A percentile compares a stretch with the other conserved stretches of the same genome.
These are phyloP conservation scores for Termitomyces sp. DNA, from an alignment of 768 basidiomycete genomes.

Conservation along the genomic window DNA sequence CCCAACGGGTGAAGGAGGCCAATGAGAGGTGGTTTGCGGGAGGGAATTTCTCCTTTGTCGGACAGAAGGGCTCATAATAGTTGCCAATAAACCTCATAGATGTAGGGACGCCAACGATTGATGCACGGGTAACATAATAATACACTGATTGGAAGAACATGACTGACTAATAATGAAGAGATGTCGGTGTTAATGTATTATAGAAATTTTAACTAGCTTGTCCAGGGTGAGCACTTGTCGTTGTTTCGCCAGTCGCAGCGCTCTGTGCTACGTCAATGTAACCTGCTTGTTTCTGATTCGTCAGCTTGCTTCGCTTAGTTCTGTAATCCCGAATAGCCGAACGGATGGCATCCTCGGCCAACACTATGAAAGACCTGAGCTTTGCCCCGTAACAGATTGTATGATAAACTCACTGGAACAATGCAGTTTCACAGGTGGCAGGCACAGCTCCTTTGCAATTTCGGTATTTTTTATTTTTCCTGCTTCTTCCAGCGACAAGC, in stretches of 20 bases:
- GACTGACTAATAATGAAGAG: slow-evolving; percentile 5
- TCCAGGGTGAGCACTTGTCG: slow-evolving; percentile 44
- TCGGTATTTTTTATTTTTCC: slow-evolving; percentile 98
- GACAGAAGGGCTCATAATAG: slow-evolving; percentile 34
- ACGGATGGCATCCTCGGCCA: slow-evolving; percentile 98
- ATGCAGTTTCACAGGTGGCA: slow-evolving; percentile 95
- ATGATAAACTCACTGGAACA: slow-evolving; percentile 69
- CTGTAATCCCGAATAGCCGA: slow-evolving; percentile 97
- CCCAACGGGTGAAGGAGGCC: slow-evolving; percentile 89
- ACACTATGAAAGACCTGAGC: slow-evolving; percentile 46
- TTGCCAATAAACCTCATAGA: background rate
- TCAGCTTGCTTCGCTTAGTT: slow-evolving; percentile 62
- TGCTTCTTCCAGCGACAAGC: slow-evolving; percentile 89
- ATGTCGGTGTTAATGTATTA: background rate
- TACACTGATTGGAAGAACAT: slow-evolving; percentile 21
- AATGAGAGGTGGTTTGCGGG: slow-evolving; percentile 96
- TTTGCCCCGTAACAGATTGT: background rate
- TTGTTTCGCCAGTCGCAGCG: slow-evolving; percentile 45
- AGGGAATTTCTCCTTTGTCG: slow-evolving; percentile 77
- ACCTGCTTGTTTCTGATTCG: slow-evolving; percentile 49
- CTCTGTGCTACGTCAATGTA: slow-evolving; percentile 69
- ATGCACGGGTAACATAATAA: slow-evolving; percentile 25
- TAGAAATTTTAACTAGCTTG: slow-evolving; percentile 19
- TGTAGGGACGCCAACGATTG: background rate
- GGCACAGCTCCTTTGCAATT: slow-evolving; percentile 93